These are phyloP conservation scores for Colletotrichum phormii DNA, from an alignment of 2,329 filamentous ascomycete species.

Conservation along the genomic window DNA sequence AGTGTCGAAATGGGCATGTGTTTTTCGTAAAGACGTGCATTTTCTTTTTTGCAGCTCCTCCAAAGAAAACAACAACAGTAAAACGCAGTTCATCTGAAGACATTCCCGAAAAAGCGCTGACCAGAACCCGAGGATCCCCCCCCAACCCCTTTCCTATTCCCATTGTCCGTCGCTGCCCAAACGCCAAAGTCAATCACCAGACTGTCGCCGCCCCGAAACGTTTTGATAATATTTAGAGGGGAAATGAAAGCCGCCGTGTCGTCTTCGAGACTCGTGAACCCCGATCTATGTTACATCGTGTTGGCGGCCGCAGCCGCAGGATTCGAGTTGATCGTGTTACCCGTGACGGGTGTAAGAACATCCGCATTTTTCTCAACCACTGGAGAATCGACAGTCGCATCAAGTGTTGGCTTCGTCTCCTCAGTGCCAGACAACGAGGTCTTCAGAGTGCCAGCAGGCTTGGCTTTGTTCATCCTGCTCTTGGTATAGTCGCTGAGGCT, in stretches of 20 bases:
- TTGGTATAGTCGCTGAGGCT: constrained; percentile 75
- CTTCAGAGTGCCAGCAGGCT: constrained; percentile 21
- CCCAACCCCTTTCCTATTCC: constrained; percentile 7
- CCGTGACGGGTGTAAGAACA: constrained; percentile 18
- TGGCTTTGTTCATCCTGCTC: constrained; percentile 65
- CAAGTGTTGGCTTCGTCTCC: constrained; percentile 52
- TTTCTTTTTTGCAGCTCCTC: constrained; percentile 8
- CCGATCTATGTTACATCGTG: constrained; percentile 47
- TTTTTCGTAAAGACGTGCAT: constrained; percentile 8
- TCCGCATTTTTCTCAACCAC: constrained; percentile 45
- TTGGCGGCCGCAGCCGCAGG: constrained; percentile 20
- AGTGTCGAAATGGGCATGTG: neutral
- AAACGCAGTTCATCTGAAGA: neutral
- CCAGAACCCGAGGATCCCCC: constrained; percentile 12
- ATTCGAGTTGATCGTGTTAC: constrained; percentile 21
- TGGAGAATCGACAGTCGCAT: constrained; percentile 48
- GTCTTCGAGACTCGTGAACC: neutral
- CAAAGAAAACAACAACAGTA: neutral
- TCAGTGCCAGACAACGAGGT: constrained; percentile 43
- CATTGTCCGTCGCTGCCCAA: constrained; percentile 24
- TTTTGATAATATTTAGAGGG: constrained; percentile 19
- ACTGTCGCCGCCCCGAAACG: neutral
- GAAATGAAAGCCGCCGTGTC: constrained; percentile 2
- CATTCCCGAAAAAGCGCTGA: constrained; percentile 13
- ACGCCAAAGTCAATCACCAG: constrained; percentile 30